Evolutionary conservation across 164 flowering plant species (phyloP).

Genomic region (Berberis vulgaris): DNA sequence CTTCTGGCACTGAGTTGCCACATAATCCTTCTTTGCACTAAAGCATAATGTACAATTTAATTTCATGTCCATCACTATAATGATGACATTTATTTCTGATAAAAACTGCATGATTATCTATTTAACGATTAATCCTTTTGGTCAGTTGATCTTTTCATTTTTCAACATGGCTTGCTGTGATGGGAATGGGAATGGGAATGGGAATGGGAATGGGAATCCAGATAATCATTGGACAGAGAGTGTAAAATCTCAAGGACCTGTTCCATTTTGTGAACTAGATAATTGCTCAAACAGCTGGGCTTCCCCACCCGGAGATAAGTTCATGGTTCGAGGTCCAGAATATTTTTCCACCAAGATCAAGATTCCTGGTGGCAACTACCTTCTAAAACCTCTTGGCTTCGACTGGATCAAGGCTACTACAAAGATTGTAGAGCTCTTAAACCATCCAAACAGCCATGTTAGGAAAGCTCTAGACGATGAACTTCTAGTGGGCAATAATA

Average conservation of each 20-base stretch:
- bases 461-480: conserved; percentile 51
- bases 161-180: conserved; percentile 32
- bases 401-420: conserved; percentile 82
- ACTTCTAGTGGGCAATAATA: conserved; percentile 28
- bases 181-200: conserved; percentile 19
- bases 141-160: too few species aligned
- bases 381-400: conserved; percentile 74
- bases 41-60: too few species aligned
- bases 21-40: too few species aligned
- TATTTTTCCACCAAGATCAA: conserved; percentile 62
- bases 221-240: conserved; percentile 62
- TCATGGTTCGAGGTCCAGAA: conserved; percentile 84
- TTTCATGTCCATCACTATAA: too few species aligned
- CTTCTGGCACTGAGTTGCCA: too few species aligned
- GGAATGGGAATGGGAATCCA: conserved; percentile 18
- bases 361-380: conserved; percentile 73
- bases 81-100: too few species aligned
- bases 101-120: too few species aligned
- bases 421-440: conserved; percentile 54
- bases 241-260: conserved; percentile 62
- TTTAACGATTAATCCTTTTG: too few species aligned
- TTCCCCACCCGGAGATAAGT: conserved; percentile 65
- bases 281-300: conserved; percentile 85
- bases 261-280: conserved; percentile 65
- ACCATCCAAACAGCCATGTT: conserved; percentile 52